phyloP scores from a whole-genome alignment of 2,329 filamentous ascomycete species.

The Epichloe scottii region DNA sequence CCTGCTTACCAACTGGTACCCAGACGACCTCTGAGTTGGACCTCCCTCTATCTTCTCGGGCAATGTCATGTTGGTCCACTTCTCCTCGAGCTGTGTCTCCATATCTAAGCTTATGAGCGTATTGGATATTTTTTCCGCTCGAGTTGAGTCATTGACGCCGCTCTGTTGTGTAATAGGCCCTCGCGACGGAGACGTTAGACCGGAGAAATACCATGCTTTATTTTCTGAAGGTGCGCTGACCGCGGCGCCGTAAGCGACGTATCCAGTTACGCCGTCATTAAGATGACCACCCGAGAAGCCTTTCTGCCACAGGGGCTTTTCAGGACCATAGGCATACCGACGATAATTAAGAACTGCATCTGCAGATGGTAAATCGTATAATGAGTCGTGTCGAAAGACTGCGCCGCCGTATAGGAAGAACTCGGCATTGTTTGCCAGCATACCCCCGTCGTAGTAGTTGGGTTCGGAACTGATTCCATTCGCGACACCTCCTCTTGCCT shows the following conservation, averaged over 20 bases:
- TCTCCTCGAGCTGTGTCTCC: conserved; percentile 32
- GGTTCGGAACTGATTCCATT: conserved; percentile 41
- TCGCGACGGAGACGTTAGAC: conserved; percentile 37
- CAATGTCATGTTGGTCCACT: conserved; percentile 46
- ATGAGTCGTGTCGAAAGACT: conserved; percentile 23
- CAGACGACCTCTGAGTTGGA: conserved; percentile 56
- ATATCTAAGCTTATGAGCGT: conserved; percentile 51
- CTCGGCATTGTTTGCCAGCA: conserved; percentile 52
- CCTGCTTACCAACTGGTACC: conserved; percentile 65
- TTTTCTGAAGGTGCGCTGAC: conserved; percentile 58
- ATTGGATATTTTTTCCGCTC: conserved; percentile 35
- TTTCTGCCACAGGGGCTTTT: conserved; percentile 27
- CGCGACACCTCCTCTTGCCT: conserved; percentile 31
- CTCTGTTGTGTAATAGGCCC: conserved; percentile 33
- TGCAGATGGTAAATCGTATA: conserved; percentile 24
- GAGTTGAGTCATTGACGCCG: conserved; percentile 19
- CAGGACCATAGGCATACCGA: conserved; percentile 36
- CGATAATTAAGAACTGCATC: conserved; percentile 39
- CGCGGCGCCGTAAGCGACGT: conserved; percentile 51
- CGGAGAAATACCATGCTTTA: conserved; percentile 59
- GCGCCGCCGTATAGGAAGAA: conserved; percentile 52
- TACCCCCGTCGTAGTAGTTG: conserved; percentile 47
- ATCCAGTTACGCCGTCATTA: conserved; percentile 38
- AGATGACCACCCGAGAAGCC: conserved; percentile 32
- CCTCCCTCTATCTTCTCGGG: conserved; percentile 37